Evolutionary conservation across 805 yeast genomes (phyloP), one percentile per base, ranked within the genome.

Genomic region (Nakazawaea sp.): DNA sequence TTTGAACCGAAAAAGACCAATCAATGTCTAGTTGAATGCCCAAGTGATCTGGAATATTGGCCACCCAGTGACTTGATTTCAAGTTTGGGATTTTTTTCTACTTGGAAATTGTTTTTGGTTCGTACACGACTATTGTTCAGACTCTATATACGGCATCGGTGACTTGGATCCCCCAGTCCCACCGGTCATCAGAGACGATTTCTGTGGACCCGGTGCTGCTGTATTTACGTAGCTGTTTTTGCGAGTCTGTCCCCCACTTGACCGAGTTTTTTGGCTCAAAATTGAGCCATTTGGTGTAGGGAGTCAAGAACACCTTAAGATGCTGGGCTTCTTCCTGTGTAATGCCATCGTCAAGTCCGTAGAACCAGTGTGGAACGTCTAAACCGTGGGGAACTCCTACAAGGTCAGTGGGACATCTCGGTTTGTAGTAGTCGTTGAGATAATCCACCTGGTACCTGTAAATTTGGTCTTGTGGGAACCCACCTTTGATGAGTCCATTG

Each of bases 321-420:
- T 36, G 40, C 4, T 17, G 16, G 1, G 40, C 24, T 39, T 63
- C 69, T 7, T 51, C 48, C 11, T 43, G 51, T 0, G 46, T 44
- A 35, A 51, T 50, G 5, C 55, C 58, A 18, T 51, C 53, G 28
- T 48, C 43, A 21, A 54, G 26, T 20, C 42, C 45, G 36, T 50
- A 56, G 43, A 57, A 61, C 69, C 69, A 63, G 30, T 61, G 38
- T 8, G 57, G 44, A 30, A 51, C 44, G 38, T 62, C 68, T 18
- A 50, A 50, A 3, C 55, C 65, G 44, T 63, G 68, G 10, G 64
- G 59, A 25, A 61, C 66, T n/a, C 53, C 54, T 16, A 35, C 25
- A 10, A 40, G 29, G 33, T 49, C 44, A 27, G 45, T 42, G 17
- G 53, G 43, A 51, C 35, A 32, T 41, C 42, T 27, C 38, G 36